Evolutionary conservation across 2,329 filamentous ascomycete species (phyloP), one percentile per base, ranked within the genome.

Genomic region (Parastagonospora avenae): DNA sequence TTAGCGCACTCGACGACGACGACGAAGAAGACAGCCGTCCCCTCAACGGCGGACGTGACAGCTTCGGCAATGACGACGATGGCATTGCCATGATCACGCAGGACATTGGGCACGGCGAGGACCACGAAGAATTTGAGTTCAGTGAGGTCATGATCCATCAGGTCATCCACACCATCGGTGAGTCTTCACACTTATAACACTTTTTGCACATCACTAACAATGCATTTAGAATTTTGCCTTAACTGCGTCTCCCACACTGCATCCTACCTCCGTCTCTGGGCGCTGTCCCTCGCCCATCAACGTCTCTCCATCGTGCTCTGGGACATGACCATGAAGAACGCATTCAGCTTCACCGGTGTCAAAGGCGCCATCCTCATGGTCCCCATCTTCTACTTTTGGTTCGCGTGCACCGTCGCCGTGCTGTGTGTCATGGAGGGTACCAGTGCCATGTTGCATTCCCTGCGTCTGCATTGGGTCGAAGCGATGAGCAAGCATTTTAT

Each of bases 211-310:
- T 42, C 42, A 39, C 67, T 74, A 66, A 72, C 57, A 12, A 27
- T n/a, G 6, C 0, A 4, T 12, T 3, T 62, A 92, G 91, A 99
- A 82, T 99, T 99, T 80, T 99, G 94, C 73, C 83, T 99, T 66
- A 99, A 99, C 82, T 97, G 93, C 75, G 93, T 99, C 57, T 99
- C 94, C 28, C 94, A 99, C 78, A 99, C 95, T 4, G 94, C 94
- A 4, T 99, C 94, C 1, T 99, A 99, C 77, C 89, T 99, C 41
- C 94, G 94, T 81, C 89, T 99, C 38, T 99, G 94, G 94, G 94
- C 94, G 29, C 77, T 99, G 64, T 99, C 94, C 2, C 87, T 99
- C 53, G 94, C 94, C 29, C 94, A 99, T 81, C 94, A 99, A 75
- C 94, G 97, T 82, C 87, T 99, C 54, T 96, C 91, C 42, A 89